These are phyloP conservation scores for Dioscorea zingiberensis DNA, from an alignment of 106 monocot species.

Conservation along the genomic window DNA sequence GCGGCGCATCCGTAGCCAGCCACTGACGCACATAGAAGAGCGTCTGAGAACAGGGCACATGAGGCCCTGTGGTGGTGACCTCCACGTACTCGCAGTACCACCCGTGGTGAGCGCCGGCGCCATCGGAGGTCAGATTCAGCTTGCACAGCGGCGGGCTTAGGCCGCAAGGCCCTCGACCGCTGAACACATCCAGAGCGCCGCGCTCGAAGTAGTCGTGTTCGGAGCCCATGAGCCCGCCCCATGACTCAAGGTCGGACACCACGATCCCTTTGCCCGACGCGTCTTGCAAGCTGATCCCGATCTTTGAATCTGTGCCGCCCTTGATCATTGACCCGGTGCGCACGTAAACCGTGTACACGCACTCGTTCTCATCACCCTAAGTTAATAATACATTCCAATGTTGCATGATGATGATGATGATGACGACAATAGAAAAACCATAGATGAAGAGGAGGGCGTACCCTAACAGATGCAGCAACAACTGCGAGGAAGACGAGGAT, in stretches of 20 bases:
- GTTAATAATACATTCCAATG: too few species aligned
- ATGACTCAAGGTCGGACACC: slow-evolving; percentile 27
- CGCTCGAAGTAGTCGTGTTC: slow-evolving; percentile 72
- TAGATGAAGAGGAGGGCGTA: too few species aligned
- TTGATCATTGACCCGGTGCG: slow-evolving; percentile 38
- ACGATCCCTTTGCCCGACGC: slow-evolving; percentile 11
- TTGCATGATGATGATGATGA: too few species aligned
- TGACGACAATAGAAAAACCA: too few species aligned
- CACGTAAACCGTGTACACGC: slow-evolving; percentile 68
- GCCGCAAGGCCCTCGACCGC: slow-evolving; percentile 52
- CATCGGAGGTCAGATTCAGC: slow-evolving; percentile 62
- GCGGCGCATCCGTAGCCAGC: slow-evolving; percentile 43
- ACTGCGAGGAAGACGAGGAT: too few species aligned
- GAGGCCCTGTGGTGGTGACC: slow-evolving; percentile 56
- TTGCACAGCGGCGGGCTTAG: slow-evolving; percentile 29
- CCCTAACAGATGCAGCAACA: too few species aligned
- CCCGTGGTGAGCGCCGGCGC: slow-evolving; percentile 47
- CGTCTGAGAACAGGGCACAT: slow-evolving; percentile 39
- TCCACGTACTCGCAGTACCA: slow-evolving; percentile 71
- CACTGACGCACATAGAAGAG: slow-evolving; percentile 48
- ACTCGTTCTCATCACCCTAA: slow-evolving; percentile 8
- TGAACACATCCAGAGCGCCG: slow-evolving; percentile 54
- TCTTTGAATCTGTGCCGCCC: slow-evolving; percentile 44
- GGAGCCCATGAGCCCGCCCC: slow-evolving; percentile 63
- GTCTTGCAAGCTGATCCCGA: slow-evolving; percentile 40